phyloP scores from a whole-genome alignment of 2,329 filamentous ascomycete species.

The Aspergillus amoenus region DNA sequence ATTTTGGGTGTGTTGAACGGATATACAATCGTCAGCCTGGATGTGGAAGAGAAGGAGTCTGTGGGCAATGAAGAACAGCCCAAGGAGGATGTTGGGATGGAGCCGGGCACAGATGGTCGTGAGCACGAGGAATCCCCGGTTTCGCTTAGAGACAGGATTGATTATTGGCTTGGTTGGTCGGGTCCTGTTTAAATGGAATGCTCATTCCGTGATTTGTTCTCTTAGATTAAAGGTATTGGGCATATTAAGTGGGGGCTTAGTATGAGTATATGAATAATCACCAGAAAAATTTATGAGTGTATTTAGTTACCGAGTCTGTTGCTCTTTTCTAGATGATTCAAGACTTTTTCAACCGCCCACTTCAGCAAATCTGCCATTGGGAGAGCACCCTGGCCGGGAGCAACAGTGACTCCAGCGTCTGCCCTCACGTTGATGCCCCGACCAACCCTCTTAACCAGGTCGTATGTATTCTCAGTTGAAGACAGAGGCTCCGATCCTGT shows the following conservation, averaged over 20 bases:
- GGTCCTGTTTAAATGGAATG: constrained; percentile 19
- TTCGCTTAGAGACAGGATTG: constrained; percentile 27
- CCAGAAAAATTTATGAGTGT: not conserved
- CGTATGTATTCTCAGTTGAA: constrained; percentile 17
- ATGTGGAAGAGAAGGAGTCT: not conserved
- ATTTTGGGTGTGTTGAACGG: not conserved
- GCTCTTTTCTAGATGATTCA: constrained; percentile 37
- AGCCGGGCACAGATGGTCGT: not conserved
- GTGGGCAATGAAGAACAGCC: not conserved
- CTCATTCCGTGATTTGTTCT: not conserved
- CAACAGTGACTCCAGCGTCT: constrained; percentile 46
- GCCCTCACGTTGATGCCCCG: constrained; percentile 43
- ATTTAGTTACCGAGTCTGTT: not conserved
- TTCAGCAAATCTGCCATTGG: constrained; percentile 63
- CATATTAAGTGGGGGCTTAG: not conserved
- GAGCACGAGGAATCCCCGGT: not conserved
- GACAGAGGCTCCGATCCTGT: not conserved
- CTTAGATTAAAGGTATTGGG: not conserved
- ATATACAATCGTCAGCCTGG: not conserved
- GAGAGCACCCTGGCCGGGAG: constrained; percentile 53
- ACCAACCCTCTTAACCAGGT: constrained; percentile 30
- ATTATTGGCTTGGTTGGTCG: constrained; percentile 35
- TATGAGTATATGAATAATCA: not conserved
- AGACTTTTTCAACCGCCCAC: constrained; percentile 67
- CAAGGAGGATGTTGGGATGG: not conserved